Evolutionary conservation across 1,284 basidiomycete genomes (phyloP), one percentile per base, ranked within the genome.

Genomic region (Pyrrhoderma noxium): DNA sequence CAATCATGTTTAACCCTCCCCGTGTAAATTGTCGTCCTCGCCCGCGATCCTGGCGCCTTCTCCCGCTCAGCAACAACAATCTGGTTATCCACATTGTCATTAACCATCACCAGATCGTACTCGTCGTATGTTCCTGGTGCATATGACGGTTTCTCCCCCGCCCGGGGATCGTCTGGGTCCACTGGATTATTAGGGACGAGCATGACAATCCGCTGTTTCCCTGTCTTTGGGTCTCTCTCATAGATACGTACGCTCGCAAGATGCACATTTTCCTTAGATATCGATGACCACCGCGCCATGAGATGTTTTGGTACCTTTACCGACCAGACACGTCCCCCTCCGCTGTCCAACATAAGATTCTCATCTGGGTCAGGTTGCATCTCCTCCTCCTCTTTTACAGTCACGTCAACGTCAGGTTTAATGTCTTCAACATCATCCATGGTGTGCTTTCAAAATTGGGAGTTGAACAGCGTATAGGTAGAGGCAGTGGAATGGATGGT

Each of bases 71-170:
- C 84, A 36, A 89, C 74, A 40, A 88, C 85, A 53, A 86, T 73
- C 63, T 88, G 85, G 65, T 88, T 88, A 56, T 85, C 80, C 3
- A 89, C 84, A 16, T 75, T 65, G 53, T 85, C 80, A 56, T 86
- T 83, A 39, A 85, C 74, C 81, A 89, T 86, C 25, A 86, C 84
- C 36, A 89, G 69, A 60, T 88, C 83, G 64, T 85, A 89, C 61
- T 75, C 73, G 58, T 86, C 84, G 43, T 27, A 51, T n/a, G 49
- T 51, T 49, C 67, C 65, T 16, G 61, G 63, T 55, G 69, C 59
- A 57, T 66, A 56, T 35, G 65, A 45, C 45, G 59, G 57, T 51
- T 64, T 64, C 1, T 69, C 51, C 1, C 62, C 58, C 48, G 57
- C 37, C 52, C 58, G 57, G n/a, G 47, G 47, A 23, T 51, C 47